These are phyloP conservation scores for Aspergillus sclerotioniger DNA, from an alignment of 495 filamentous ascomycete genomes.

Conservation along the genomic window DNA sequence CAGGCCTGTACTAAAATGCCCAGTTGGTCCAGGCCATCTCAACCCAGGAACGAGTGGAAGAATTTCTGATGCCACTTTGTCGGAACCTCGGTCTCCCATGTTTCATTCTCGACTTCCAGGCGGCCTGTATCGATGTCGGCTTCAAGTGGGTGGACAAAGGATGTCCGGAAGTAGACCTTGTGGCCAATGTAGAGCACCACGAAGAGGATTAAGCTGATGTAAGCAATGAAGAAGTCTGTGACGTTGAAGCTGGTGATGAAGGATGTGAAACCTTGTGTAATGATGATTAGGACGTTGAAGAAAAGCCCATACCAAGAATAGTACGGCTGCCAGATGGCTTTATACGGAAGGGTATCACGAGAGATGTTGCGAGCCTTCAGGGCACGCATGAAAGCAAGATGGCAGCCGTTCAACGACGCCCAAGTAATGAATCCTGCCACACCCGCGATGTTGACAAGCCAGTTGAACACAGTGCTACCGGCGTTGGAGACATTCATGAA, in stretches of 20 bases:
- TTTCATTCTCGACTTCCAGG: slow-evolving; percentile 38
- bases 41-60: slow-evolving; percentile 26
- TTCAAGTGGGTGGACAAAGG: slow-evolving; percentile 42
- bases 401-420: slow-evolving; percentile 57
- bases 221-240: slow-evolving; percentile 58
- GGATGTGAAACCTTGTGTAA: slow-evolving; percentile 68
- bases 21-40: slow-evolving; percentile 1
- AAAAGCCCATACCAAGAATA: slow-evolving; percentile 60
- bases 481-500: slow-evolving; percentile 50
- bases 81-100: slow-evolving; percentile 43
- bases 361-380: slow-evolving; percentile 56
- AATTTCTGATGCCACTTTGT: slow-evolving; percentile 40
- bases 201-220: slow-evolving; percentile 62
- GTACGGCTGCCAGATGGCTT: slow-evolving; percentile 57
- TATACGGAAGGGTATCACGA: slow-evolving; percentile 57
- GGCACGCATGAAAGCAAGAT: slow-evolving; percentile 60
- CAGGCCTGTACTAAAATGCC: neutral
- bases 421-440: slow-evolving; percentile 70
- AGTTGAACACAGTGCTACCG: slow-evolving; percentile 55
- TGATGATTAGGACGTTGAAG: slow-evolving; percentile 61
- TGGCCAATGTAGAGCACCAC: slow-evolving; percentile 57
- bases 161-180: slow-evolving; percentile 48
- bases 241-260: slow-evolving; percentile 61
- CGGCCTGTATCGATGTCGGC: slow-evolving; percentile 51
- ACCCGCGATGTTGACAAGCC: slow-evolving; percentile 59